Percentiles rank a stretch among this genome's conserved stretches.
phyloP scores from a whole-genome alignment of 164 flowering plant genomes.

The Umbilicus rupestris region DNA sequence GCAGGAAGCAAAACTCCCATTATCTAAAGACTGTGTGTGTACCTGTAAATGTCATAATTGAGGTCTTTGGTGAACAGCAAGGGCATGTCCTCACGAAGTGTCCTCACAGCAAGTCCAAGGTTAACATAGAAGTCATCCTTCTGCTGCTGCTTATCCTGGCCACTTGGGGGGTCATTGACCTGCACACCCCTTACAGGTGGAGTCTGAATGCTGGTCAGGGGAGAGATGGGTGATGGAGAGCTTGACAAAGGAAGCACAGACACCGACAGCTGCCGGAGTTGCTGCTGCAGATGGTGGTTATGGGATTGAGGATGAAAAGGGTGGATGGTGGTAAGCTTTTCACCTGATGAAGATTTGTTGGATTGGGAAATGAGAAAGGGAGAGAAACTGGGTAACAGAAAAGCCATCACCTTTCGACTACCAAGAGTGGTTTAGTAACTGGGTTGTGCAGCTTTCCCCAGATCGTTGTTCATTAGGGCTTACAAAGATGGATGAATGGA shows the following conservation, averaged over 20 bases:
- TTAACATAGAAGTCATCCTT: conserved; percentile 74
- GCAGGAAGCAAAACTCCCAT: background rate
- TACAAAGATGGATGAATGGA: background rate
- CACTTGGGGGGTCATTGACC: conserved; percentile 24
- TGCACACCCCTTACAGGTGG: conserved; percentile 27
- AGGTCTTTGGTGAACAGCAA: conserved; percentile 66
- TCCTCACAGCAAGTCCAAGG: conserved; percentile 75
- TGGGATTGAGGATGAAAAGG: conserved; percentile 10
- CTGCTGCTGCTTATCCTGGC: conserved; percentile 27
- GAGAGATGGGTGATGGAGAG: conserved; percentile 13
- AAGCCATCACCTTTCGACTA: conserved; percentile 25
- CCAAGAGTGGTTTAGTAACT: too few species aligned
- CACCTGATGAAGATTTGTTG: conserved; percentile 15
- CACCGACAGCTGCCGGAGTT: conserved; percentile 1
- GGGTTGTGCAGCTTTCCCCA: too few species aligned
- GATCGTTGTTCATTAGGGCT: background rate
- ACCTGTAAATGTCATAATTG: conserved; percentile 88
- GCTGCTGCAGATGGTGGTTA: conserved; percentile 12
- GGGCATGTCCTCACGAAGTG: conserved; percentile 88
- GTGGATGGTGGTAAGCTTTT: conserved; percentile 13
- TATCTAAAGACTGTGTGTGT: background rate
- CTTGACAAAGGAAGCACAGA: conserved; percentile 8
- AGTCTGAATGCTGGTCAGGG: conserved; percentile 32
- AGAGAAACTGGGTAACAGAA: conserved; percentile 31
- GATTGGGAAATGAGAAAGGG: conserved; percentile 33